Evolutionary conservation across 2,329 filamentous ascomycete genomes (phyloP).

Genomic region (Metarhizium anisopliae): DNA sequence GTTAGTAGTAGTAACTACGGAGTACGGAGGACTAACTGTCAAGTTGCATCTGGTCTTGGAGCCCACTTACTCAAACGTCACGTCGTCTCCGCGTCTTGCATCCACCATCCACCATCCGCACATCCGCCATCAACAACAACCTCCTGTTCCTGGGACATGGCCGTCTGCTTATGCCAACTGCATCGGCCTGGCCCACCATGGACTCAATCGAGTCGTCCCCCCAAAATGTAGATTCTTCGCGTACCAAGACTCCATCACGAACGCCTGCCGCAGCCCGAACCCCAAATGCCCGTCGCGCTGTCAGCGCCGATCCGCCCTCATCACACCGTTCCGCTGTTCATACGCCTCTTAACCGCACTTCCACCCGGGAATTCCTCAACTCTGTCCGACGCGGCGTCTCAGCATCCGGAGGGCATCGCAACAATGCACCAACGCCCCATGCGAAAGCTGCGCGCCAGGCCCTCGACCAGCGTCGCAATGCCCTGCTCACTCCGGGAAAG

Average conservation of each 20-base stretch:
- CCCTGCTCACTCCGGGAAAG: conserved; percentile 51
- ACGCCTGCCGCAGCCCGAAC: conserved; percentile 18
- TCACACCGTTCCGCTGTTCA: conserved; percentile 27
- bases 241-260: conserved; percentile 6
- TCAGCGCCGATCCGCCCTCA: conserved; percentile 28
- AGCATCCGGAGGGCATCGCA: conserved; percentile 33
- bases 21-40: too few species aligned
- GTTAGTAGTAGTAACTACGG: too few species aligned
- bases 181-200: background rate
- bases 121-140: too few species aligned
- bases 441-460: conserved; percentile 50
- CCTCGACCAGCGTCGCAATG: conserved; percentile 49
- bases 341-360: conserved; percentile 31
- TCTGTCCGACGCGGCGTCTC: conserved; percentile 33
- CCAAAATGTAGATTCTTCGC: background rate
- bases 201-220: conserved; percentile 2
- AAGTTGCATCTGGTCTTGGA: too few species aligned
- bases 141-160: background rate
- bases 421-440: conserved; percentile 47
- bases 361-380: conserved; percentile 26
- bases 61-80: too few species aligned
- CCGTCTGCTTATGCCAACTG: background rate
- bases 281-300: conserved; percentile 15
- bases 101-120: too few species aligned
- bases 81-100: too few species aligned